A percentile compares a stretch with the other conserved stretches of the same genome.
phyloP scores from a whole-genome alignment of 176 grass and related monocot genomes.

The Triticum urartu region DNA sequence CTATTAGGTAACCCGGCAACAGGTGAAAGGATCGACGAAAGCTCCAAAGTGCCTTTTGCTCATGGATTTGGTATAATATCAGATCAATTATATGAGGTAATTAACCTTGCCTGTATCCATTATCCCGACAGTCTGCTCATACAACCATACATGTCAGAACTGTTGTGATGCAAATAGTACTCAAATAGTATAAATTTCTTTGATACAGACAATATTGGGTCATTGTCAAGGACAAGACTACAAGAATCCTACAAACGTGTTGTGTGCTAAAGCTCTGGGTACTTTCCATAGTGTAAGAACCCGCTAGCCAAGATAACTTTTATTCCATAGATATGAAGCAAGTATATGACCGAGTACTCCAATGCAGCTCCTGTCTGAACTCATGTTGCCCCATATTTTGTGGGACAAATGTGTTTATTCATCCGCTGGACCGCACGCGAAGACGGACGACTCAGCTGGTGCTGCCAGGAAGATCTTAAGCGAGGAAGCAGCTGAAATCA shows the following conservation, averaged over 20 bases:
- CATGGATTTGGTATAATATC: slow-evolving; percentile 58
- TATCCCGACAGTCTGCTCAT: neutral
- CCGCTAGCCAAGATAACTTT: neutral
- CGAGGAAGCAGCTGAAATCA: neutral
- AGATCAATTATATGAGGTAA: slow-evolving; percentile 59
- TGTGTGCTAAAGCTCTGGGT: slow-evolving; percentile 36
- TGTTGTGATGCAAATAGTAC: neutral
- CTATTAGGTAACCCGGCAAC: slow-evolving; percentile 45
- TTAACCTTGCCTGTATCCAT: neutral
- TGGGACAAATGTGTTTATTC: slow-evolving; percentile 16
- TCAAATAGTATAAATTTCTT: neutral
- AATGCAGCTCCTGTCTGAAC: slow-evolving; percentile 22
- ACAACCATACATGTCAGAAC: too few relatives aligned
- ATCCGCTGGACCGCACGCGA: neutral
- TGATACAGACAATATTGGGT: neutral
- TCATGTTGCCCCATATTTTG: slow-evolving; percentile 3
- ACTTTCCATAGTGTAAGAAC: slow-evolving; percentile 31
- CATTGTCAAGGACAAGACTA: slow-evolving; percentile 45
- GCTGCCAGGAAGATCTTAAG: slow-evolving; percentile 14
- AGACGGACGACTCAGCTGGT: neutral
- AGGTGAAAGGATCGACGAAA: slow-evolving; percentile 21
- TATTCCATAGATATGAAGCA: too few relatives aligned
- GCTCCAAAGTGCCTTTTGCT: slow-evolving; percentile 46
- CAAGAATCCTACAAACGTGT: neutral
- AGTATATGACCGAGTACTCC: too few relatives aligned